phyloP scores from a whole-genome alignment of 768 basidiomycete species.

The Tylopilus felleus region DNA sequence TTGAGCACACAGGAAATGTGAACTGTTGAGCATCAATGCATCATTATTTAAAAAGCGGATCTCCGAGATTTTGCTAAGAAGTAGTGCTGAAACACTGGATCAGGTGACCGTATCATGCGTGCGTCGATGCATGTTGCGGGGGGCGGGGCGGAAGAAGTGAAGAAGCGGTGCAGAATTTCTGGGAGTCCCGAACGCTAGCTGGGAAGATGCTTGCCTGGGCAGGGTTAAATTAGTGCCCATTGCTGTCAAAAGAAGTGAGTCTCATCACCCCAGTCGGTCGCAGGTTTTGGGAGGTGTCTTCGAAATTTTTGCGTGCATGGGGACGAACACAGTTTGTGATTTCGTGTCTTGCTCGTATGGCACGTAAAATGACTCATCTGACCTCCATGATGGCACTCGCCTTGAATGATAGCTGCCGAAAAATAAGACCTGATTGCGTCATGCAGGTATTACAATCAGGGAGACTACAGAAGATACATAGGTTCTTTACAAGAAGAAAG shows the following conservation, averaged over 20 bases:
- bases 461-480: not conserved
- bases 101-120: not conserved
- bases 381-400: too few species aligned
- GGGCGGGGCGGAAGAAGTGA: not conserved
- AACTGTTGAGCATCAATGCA: too few species aligned
- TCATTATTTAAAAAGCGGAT: too few species aligned
- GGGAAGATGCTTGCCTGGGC: not conserved
- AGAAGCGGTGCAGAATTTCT: not conserved
- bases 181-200: not conserved
- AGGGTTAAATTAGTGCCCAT: not conserved
- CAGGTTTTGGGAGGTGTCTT: too few species aligned
- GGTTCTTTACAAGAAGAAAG: not conserved
- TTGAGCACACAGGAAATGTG: not conserved
- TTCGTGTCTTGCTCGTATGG: too few species aligned
- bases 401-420: not conserved
- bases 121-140: not conserved
- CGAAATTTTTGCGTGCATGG: too few species aligned
- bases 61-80: not conserved
- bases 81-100: not conserved
- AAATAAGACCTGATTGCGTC: not conserved
- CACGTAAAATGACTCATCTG: too few species aligned
- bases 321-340: too few species aligned
- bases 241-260: too few species aligned
- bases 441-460: conserved; percentile 1
- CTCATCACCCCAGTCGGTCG: too few species aligned